Evolutionary conservation across 345 rosid genomes (phyloP).

Genomic region (Cardiospermum halicacabum): DNA sequence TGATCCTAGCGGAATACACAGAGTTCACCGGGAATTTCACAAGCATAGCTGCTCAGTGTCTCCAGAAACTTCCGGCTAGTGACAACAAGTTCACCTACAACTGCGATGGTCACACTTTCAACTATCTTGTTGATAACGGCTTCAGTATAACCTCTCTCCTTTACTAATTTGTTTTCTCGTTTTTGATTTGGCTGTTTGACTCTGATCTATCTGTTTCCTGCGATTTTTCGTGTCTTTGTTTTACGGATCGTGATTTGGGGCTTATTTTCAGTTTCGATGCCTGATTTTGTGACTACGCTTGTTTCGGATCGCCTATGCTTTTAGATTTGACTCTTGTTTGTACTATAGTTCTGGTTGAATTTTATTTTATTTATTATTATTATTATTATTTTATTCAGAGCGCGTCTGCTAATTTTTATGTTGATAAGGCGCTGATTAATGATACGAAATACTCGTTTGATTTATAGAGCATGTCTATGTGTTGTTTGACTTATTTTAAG

Average conservation of each 20-base stretch:
- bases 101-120: conserved; percentile 66
- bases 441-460: no score
- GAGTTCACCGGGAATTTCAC: conserved; percentile 63
- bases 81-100: conserved; percentile 61
- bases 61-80: conserved; percentile 52
- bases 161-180: not conserved
- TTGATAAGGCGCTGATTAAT: no score
- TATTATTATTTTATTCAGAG: no score
- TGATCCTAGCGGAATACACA: conserved; percentile 45
- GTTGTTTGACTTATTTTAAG: not conserved
- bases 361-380: not conserved
- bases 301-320: not conserved
- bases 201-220: conserved; percentile 16
- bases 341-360: not conserved
- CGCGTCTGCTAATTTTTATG: not conserved
- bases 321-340: not conserved
- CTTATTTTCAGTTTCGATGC: not conserved
- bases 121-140: conserved; percentile 57
- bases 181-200: not conserved
- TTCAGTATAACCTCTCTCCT: conserved; percentile 24
- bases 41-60: conserved; percentile 55
- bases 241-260: not conserved
- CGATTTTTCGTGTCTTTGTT: not conserved
- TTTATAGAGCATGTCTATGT: not conserved
- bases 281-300: conserved; percentile 6